Base-by-base conservation (phyloP, 2,329 filamentous ascomycete species). In the Tolypocladium amazonense region DNA sequence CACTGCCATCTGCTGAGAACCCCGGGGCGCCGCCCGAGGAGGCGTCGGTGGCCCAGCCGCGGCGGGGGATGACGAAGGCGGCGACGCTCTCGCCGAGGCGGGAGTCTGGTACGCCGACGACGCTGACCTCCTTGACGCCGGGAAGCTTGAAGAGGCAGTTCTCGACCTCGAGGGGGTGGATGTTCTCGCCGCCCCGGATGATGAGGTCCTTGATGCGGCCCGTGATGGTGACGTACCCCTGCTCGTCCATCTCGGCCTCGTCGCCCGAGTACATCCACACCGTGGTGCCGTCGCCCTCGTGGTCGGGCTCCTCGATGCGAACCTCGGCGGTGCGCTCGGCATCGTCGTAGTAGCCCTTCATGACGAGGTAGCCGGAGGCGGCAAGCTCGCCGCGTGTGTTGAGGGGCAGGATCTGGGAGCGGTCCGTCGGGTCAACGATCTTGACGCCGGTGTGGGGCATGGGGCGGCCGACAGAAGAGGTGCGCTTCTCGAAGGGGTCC, bases 161-260 rank as follows among this genome's bases (percentile, higher is more conserved):
- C 72, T 99, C 94, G 3, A 97, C 81, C 72, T 97, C 94, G 7
- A 96, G 79, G 0, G 94, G 94, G 71, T 96, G 90, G 59, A 97
- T 96, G 71, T 99, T 99, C 72, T 97, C 94, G 30, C 94, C 94
- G 35, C 90, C 93, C 33, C 91, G 84, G 70, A 97, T 97, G 67
- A 99, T 97, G 59, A 97, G 75, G 71, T 99, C 94, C 74, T 97
- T 97, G 70, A 96, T 93, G 20, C 92, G 81, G 3, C 92, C 91
- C 0, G 92, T 97, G 69, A 97, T 96, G 65, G 84, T 83, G 2
- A 97, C 84, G 70, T 92, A 97, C 2, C 93, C 94, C 35, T 92
- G 81, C 5, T 75, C 79, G 62, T 95, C 90, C 83, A 97, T 95
- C 58, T 79, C 76, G 2, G 92, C 94, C 77, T 97, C 93, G 69